Base-by-base conservation (phyloP, 2,329 filamentous ascomycete genomes). In the Alternaria angustiovoidea region DNA sequence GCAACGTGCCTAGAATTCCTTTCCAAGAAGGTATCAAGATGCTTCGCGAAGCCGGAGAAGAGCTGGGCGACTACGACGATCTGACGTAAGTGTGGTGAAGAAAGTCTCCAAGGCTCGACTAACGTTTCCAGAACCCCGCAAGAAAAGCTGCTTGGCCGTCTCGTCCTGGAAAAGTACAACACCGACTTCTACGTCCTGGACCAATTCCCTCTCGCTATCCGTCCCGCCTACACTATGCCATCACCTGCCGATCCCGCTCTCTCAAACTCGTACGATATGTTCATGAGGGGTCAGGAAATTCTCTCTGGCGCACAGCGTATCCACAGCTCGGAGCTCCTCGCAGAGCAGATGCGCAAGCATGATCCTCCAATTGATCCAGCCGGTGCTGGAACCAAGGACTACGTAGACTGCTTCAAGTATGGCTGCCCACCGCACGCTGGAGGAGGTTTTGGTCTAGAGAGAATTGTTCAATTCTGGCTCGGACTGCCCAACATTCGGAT, bases 161-260 rank as follows among this genome's bases (percentile, higher is more conserved):
- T 98, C 48, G 88, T 98, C 67, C 90, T 92, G 58, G 86, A 92
- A 71, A 97, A 97, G 82, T 97, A 91, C 85, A 87, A 91, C 76
- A 95, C 93, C 61, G 95, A 99, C 82, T 98, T 98, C 83, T 98
- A 97, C 82, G 90, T 96, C 22, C 87, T 99, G 64, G 94, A 98
- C 84, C 95, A 98, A 81, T 99, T 97, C 85, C 95, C 95, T 44
- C 89, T 95, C 79, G 84, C 85, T 38, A 92, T 95, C 20, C 88
- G 95, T 30, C 94, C 94, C 5, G 97, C 97, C 81, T 98, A 97
- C 81, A 93, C 94, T 63, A 92, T 94, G 83, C 88, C 91, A 54
- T 91, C 76, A 34, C 78, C 81, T 39, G 39, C 65, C 38, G 74
- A 80, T 67, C 71, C 80, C 7, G 69, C 84, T 79, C 82, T 82